phyloP scores from a whole-genome alignment of 23 red algal genomes.

The Gracilaria domingensis region DNA sequence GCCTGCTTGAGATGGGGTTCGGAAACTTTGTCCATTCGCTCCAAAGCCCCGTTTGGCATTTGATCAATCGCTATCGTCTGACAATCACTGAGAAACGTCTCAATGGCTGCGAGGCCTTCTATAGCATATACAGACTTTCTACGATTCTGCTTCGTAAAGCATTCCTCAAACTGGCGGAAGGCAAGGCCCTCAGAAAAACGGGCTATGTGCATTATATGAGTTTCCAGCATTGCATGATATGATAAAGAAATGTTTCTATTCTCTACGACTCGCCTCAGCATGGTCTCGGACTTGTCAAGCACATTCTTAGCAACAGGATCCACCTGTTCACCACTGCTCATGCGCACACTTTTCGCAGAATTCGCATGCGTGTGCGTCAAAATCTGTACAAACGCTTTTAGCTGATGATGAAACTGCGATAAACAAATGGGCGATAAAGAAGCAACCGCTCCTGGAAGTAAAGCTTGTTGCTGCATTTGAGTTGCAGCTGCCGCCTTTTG shows the following conservation, averaged over 20 bases:
- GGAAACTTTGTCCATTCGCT: conserved; percentile 21
- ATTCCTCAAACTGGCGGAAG: not conserved
- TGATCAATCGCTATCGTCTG: not conserved
- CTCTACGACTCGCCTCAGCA: conserved; percentile 26
- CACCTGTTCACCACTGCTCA: not conserved
- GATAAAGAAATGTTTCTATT: conserved; percentile 32
- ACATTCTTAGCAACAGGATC: not conserved
- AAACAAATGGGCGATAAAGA: not conserved
- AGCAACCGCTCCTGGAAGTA: not conserved
- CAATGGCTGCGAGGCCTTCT: conserved; percentile 20
- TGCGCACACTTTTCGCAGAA: not conserved
- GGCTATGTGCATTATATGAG: conserved; percentile 4
- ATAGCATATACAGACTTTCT: conserved; percentile 35
- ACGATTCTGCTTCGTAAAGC: not conserved
- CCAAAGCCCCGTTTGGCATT: conserved; percentile 23
- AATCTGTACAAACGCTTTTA: conserved; percentile 52
- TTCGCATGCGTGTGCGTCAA: conserved; percentile 51
- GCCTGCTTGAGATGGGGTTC: conserved; percentile 31
- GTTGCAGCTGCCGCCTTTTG: not conserved
- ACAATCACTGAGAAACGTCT: conserved; percentile 40
- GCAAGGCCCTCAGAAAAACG: conserved; percentile 24
- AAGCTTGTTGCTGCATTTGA: not conserved
- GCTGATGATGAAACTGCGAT: conserved; percentile 24
- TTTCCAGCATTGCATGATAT: conserved; percentile 49
- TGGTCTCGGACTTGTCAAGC: conserved; percentile 21